Evolutionary conservation across 2,329 filamentous ascomycete genomes (phyloP).

Genomic region (Curvularia lunata): DNA sequence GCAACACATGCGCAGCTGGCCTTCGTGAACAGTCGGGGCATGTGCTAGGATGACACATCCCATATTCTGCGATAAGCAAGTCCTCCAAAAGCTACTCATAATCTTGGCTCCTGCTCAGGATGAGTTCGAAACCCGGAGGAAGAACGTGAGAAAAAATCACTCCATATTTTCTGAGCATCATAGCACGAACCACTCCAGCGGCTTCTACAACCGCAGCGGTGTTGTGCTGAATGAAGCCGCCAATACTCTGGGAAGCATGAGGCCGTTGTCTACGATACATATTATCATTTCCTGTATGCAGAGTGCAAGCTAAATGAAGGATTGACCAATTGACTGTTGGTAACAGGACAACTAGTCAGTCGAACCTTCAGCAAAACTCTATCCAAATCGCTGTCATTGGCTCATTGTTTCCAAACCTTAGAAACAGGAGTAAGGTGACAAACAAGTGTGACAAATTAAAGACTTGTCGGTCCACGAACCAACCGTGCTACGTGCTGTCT

Average conservation of each 20-base stretch:
- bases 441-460: background rate
- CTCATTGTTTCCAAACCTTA: background rate
- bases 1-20: background rate
- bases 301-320: background rate
- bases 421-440: background rate
- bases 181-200: background rate
- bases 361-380: background rate
- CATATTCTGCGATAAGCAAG: background rate
- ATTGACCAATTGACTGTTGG: background rate
- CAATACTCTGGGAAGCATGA: background rate
- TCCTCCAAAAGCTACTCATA: constrained; percentile 16
- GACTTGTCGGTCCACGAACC: background rate
- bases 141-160: background rate
- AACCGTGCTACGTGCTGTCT: background rate
- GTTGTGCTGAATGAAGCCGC: background rate
- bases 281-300: background rate
- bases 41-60: background rate
- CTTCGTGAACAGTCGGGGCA: background rate
- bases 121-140: constrained; percentile 4
- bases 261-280: background rate
- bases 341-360: background rate
- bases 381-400: background rate
- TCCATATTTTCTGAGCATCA: background rate
- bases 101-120: constrained; percentile 17
- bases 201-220: background rate